Evolutionary conservation across 495 filamentous ascomycete genomes (phyloP).

Genomic region (Annulohypoxylon nitens): DNA sequence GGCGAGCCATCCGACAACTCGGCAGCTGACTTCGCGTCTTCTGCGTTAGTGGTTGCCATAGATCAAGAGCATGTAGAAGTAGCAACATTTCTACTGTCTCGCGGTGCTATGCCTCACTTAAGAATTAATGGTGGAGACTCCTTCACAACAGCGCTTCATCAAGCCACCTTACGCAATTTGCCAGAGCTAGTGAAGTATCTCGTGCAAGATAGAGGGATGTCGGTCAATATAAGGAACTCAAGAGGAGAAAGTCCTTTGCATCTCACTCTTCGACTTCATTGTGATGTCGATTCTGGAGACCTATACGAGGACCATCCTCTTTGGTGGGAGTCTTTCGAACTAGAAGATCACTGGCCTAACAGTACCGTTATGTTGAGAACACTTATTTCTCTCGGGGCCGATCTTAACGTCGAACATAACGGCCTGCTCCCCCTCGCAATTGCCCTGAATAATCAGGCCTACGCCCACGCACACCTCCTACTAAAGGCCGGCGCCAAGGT

Average conservation of each 20-base stretch:
- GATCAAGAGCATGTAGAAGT: neutral
- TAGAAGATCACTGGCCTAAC: neutral
- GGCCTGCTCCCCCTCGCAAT: neutral
- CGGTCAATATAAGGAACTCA: neutral
- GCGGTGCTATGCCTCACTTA: conserved; percentile 2
- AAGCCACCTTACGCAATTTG: neutral
- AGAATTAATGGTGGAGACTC: too few species aligned
- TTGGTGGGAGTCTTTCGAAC: neutral
- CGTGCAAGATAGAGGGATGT: neutral
- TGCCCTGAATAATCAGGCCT: neutral
- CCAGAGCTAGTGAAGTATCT: neutral
- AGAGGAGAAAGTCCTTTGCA: neutral
- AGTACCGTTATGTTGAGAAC: neutral
- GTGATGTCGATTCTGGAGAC: too few species aligned
- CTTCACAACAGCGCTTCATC: conserved; percentile 4
- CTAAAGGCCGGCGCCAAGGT: conserved; percentile 21
- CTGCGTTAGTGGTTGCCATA: neutral
- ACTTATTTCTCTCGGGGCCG: conserved; percentile 17
- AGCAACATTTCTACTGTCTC: conserved; percentile 1
- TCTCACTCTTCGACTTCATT: too few species aligned
- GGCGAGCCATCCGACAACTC: neutral
- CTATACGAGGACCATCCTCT: too few species aligned
- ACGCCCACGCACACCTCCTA: neutral
- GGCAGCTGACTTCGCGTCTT: neutral
- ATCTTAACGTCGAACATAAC: neutral